Evolutionary conservation across 768 basidiomycete genomes (phyloP).

Genomic region (Podaxis mareebaensis): DNA sequence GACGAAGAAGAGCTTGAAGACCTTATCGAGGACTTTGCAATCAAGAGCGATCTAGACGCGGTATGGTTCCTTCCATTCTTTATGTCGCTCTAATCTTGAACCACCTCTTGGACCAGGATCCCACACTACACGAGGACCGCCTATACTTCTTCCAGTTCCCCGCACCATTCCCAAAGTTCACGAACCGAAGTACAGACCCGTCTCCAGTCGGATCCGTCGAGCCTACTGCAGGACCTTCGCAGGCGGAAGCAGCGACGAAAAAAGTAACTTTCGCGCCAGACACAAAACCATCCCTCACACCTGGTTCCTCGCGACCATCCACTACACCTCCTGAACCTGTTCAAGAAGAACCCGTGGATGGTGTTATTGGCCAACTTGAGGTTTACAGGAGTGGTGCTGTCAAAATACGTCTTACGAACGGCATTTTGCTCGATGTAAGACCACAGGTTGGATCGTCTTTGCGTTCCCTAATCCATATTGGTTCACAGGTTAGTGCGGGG

Average conservation of each 20-base stretch:
- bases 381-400: conserved; percentile 83
- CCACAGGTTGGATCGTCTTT: not conserved
- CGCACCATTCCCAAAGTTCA: conserved; percentile 75
- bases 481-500: conserved; percentile 70
- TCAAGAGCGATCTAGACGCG: conserved; percentile 37
- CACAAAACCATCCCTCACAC: conserved; percentile 42
- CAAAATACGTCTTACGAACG: conserved; percentile 82
- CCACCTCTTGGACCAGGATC: conserved; percentile 37
- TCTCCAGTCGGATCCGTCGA: conserved; percentile 29
- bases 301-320: conserved; percentile 30
- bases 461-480: not conserved
- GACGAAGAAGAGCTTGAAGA: conserved; percentile 81
- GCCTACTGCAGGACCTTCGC: not conserved
- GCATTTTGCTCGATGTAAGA: conserved; percentile 81
- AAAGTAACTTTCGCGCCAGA: conserved; percentile 69
- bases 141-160: conserved; percentile 94
- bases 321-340: conserved; percentile 28
- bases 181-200: conserved; percentile 16
- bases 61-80: conserved; percentile 29
- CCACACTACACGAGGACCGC: conserved; percentile 55
- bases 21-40: conserved; percentile 68
- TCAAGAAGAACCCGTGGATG: conserved; percentile 54
- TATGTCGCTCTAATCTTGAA: not conserved
- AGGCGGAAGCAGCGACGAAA: conserved; percentile 29
- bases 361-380: conserved; percentile 81